Percentiles rank a stretch among this genome's conserved stretches.
These are phyloP conservation scores for Chalaropsis thielavioides DNA, from an alignment of 2,329 filamentous ascomycete species.

Conservation along the genomic window DNA sequence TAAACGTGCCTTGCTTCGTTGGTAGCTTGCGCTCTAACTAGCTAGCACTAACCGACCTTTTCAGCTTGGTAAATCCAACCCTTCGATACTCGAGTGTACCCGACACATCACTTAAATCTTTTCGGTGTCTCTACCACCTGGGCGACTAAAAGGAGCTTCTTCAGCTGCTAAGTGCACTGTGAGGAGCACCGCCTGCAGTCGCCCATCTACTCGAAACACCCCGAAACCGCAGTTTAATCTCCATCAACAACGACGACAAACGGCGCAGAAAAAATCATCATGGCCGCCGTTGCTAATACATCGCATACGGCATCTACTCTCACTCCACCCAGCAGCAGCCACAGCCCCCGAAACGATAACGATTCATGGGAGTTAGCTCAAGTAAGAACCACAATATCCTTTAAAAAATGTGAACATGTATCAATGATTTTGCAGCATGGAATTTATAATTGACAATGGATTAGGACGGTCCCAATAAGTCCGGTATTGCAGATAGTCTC, in stretches of 20 bases:
- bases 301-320: constrained; percentile 14
- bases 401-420: neutral
- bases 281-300: constrained; percentile 10
- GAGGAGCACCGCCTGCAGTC: constrained; percentile 9
- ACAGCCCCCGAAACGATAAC: constrained; percentile 1
- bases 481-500: neutral
- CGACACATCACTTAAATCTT: neutral
- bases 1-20: neutral
- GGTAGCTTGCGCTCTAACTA: neutral
- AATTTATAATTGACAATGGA: constrained; percentile 3
- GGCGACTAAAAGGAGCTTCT: constrained; percentile 12
- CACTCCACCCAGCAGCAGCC: constrained; percentile 15
- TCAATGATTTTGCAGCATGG: neutral
- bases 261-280: neutral
- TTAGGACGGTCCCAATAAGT: constrained; percentile 9
- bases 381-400: neutral
- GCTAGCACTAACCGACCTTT: too few species aligned
- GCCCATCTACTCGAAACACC: constrained; percentile 1
- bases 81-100: neutral
- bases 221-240: neutral
- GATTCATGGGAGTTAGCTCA: constrained; percentile 10
- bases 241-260: neutral
- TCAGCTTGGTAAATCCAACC: neutral
- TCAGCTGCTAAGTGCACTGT: constrained; percentile 14
- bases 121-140: neutral